These are phyloP conservation scores for Coriaria nepalensis DNA, from an alignment of 306 rosid species.

Conservation along the genomic window DNA sequence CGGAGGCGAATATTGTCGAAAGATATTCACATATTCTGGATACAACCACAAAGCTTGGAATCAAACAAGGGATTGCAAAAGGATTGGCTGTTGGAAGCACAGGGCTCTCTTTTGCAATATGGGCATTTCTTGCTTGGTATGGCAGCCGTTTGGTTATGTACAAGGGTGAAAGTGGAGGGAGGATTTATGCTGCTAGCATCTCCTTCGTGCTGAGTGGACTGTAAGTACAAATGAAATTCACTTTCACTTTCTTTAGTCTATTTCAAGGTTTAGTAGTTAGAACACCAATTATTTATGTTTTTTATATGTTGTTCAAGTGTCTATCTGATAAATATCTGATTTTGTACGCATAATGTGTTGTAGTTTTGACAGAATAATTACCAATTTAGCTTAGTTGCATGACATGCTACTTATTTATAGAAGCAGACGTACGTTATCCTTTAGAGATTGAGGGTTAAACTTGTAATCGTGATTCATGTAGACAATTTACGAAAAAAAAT, in stretches of 20 bases:
- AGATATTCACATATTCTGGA: slow-evolving; percentile 53
- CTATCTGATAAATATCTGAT: no score
- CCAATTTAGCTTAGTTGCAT: no score
- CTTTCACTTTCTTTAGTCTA: slow-evolving; percentile 1
- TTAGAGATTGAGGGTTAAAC: no score
- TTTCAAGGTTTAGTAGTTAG: no score
- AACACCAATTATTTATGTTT: no score
- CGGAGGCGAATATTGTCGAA: slow-evolving; percentile 49
- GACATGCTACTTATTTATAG: no score
- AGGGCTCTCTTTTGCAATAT: slow-evolving; percentile 66
- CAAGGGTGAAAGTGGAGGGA: slow-evolving; percentile 83
- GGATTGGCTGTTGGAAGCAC: slow-evolving; percentile 84
- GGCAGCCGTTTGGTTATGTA: slow-evolving; percentile 89
- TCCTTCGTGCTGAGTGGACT: slow-evolving; percentile 79
- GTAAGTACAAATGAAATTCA: slow-evolving; percentile 27
- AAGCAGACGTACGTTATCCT: no score
- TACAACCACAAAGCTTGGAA: slow-evolving; percentile 55
- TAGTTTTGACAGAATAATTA: no score
- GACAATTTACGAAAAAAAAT: no score
- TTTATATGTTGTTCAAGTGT: no score
- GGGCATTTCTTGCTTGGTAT: slow-evolving; percentile 98
- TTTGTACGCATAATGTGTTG: no score
- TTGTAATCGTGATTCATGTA: no score
- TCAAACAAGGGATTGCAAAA: slow-evolving; percentile 81
- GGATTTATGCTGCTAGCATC: slow-evolving; percentile 77